Percentiles rank a stretch among this genome's conserved stretches.
Conservation (phyloP, 1,139 yeast genomes). For the Ogataea hybrid region DNA sequence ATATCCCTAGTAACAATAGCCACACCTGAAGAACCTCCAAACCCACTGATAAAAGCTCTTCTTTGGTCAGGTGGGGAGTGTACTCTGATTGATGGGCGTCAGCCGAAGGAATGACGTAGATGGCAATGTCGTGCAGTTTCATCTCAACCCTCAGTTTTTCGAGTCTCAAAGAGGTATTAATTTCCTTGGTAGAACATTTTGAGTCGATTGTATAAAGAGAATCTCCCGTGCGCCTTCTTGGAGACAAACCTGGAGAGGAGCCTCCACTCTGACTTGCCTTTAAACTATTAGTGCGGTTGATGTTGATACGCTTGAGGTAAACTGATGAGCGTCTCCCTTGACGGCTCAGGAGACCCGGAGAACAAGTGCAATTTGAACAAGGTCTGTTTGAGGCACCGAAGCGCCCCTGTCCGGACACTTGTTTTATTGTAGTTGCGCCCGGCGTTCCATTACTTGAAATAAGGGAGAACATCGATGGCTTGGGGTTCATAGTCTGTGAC, state of each 20-base stretch:
- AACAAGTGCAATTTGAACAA: slow-evolving; percentile 77
- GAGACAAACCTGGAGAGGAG: slow-evolving; percentile 14
- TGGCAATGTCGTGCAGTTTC: slow-evolving; percentile 63
- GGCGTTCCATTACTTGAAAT: slow-evolving; percentile 31
- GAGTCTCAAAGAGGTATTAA: slow-evolving; percentile 43
- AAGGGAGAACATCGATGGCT: slow-evolving; percentile 36
- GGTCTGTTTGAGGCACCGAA: slow-evolving; percentile 33
- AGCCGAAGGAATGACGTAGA: slow-evolving; percentile 85
- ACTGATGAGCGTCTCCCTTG: slow-evolving; percentile 47
- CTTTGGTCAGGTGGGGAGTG: slow-evolving; percentile 80
- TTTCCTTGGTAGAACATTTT: slow-evolving; percentile 27
- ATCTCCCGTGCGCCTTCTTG: slow-evolving; percentile 14
- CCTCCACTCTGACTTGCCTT: slow-evolving; percentile 14
- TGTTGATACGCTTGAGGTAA: slow-evolving; percentile 36
- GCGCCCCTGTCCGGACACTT: slow-evolving; percentile 22
- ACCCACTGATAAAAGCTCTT: slow-evolving; percentile 82
- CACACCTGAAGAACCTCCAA: slow-evolving; percentile 93
- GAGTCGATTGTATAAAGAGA: slow-evolving; percentile 51
- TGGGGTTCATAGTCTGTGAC: slow-evolving; percentile 24
- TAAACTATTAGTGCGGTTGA: slow-evolving; percentile 18
- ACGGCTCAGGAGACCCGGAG: slow-evolving; percentile 74
- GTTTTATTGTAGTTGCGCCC: slow-evolving; percentile 31
- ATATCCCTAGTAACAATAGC: slow-evolving; percentile 81
- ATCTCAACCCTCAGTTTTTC: slow-evolving; percentile 62
- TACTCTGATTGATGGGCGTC: slow-evolving; percentile 96